phyloP scores from a whole-genome alignment of 495 filamentous ascomycete genomes.

The Apiosordaria backusii region DNA sequence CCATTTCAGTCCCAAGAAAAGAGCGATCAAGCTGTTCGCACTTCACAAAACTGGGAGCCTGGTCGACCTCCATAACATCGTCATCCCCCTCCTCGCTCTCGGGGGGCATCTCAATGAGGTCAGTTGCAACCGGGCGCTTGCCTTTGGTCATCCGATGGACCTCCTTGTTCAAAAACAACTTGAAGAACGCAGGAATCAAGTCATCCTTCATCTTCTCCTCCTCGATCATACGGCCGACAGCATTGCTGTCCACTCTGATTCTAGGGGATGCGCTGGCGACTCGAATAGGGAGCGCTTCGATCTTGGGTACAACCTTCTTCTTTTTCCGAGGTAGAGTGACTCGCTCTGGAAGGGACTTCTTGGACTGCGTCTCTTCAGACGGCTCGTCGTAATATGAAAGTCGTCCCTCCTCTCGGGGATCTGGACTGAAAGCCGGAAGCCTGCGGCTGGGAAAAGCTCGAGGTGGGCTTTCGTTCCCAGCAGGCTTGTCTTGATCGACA shows the following conservation, averaged over 20 bases:
- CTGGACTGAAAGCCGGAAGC: neutral
- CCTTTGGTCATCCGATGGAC: constrained; percentile 2
- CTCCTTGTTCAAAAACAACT: neutral
- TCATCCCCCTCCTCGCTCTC: neutral
- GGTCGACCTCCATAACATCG: neutral
- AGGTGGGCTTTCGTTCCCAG: neutral
- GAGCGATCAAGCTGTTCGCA: neutral
- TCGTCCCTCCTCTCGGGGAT: constrained; percentile 9
- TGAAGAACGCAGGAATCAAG: neutral
- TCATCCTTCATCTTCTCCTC: constrained; percentile 9
- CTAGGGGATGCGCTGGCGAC: neutral
- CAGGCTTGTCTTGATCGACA: neutral
- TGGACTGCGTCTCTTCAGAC: neutral
- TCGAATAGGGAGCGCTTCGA: neutral
- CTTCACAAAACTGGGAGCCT: neutral
- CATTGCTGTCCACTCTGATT: neutral
- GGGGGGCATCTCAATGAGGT: neutral
- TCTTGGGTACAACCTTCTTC: neutral
- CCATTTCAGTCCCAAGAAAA: neutral
- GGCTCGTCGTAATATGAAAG: constrained; percentile 20
- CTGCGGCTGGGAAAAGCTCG: neutral
- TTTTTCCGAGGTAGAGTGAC: neutral
- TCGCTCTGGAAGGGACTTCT: neutral
- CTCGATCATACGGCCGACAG: constrained; percentile 12
- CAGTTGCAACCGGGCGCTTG: neutral